Evolutionary conservation across 2,329 filamentous ascomycete genomes (phyloP).

Genomic region (Neophaeococcomyces aloes): DNA sequence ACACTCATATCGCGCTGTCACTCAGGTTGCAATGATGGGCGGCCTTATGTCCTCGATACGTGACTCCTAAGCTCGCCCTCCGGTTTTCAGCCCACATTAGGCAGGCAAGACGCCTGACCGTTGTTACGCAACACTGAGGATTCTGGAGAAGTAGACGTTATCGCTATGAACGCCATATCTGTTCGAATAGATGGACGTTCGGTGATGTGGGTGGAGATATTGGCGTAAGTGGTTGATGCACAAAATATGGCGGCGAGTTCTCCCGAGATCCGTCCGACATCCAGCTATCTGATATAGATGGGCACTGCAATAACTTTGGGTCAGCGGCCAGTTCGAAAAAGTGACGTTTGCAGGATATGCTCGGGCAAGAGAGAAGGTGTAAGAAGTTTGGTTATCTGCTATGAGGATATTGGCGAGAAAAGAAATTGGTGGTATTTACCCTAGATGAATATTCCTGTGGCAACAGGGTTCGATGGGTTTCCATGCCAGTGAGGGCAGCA

Average conservation of each 20-base stretch:
- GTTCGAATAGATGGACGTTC: conserved; percentile 23
- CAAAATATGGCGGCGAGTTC: conserved; percentile 32
- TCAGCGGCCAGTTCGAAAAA: conserved; percentile 19
- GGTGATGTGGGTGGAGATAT: conserved; percentile 33
- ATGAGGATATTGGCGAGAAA: conserved; percentile 15
- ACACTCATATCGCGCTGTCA: no score
- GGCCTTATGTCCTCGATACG: no score
- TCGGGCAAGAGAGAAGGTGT: not conserved
- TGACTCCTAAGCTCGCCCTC: no score
- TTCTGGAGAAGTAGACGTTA: not conserved
- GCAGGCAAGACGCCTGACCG: no score
- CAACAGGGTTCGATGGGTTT: conserved; percentile 33
- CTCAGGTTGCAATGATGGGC: no score
- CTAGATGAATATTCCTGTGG: conserved; percentile 29
- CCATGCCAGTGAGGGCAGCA: conserved; percentile 48
- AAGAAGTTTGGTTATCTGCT: conserved; percentile 14
- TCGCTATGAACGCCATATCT: conserved; percentile 13
- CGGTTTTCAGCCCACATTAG: no score
- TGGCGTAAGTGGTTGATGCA: conserved; percentile 34
- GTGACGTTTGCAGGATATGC: conserved; percentile 13
- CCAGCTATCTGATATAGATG: conserved; percentile 29
- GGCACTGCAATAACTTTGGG: conserved; percentile 24
- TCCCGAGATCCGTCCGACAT: conserved; percentile 32
- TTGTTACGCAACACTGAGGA: no score
- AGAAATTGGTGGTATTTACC: conserved; percentile 31